Conservation (phyloP, 495 filamentous ascomycete genomes). For the Daldinia concentrica region DNA sequence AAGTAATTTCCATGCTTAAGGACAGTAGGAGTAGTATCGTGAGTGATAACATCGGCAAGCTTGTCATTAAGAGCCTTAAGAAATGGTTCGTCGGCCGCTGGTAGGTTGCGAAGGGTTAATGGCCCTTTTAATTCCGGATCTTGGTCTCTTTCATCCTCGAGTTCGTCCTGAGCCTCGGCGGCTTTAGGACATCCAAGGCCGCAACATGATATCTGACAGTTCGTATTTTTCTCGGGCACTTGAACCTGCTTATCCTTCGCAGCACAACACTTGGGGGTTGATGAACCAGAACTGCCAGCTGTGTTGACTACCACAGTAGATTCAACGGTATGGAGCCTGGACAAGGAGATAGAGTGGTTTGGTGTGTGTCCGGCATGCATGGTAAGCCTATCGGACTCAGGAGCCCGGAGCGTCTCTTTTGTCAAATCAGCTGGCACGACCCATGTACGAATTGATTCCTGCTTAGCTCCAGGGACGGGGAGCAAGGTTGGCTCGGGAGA, state of each 20-base stretch:
- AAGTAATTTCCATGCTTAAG: slow-evolving; percentile 40
- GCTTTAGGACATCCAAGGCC: not conserved
- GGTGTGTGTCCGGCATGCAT: slow-evolving; percentile 63
- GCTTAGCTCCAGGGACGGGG: slow-evolving; percentile 36
- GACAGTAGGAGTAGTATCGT: slow-evolving; percentile 51
- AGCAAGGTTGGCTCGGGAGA: slow-evolving; percentile 33
- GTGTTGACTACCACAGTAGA: slow-evolving; percentile 50
- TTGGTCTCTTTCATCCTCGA: slow-evolving; percentile 23
- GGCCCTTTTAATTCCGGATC: slow-evolving; percentile 56
- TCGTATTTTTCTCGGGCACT: not conserved
- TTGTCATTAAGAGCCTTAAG: slow-evolving; percentile 54
- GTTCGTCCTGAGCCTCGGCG: slow-evolving; percentile 1
- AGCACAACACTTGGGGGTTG: slow-evolving; percentile 45
- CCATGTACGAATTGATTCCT: slow-evolving; percentile 27
- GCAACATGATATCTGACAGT: not conserved
- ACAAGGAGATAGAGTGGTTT: slow-evolving; percentile 55
- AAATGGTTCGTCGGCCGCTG: slow-evolving; percentile 58
- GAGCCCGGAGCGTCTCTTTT: slow-evolving; percentile 52
- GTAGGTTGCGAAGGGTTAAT: slow-evolving; percentile 56
- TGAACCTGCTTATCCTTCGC: slow-evolving; percentile 16
- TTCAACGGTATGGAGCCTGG: slow-evolving; percentile 48
- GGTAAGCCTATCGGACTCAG: slow-evolving; percentile 53
- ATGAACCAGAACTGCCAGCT: slow-evolving; percentile 49
- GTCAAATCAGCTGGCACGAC: slow-evolving; percentile 48
- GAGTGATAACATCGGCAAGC: slow-evolving; percentile 52